Conservation (phyloP, 106 monocot species). For the Dendrobium huoshanense region DNA sequence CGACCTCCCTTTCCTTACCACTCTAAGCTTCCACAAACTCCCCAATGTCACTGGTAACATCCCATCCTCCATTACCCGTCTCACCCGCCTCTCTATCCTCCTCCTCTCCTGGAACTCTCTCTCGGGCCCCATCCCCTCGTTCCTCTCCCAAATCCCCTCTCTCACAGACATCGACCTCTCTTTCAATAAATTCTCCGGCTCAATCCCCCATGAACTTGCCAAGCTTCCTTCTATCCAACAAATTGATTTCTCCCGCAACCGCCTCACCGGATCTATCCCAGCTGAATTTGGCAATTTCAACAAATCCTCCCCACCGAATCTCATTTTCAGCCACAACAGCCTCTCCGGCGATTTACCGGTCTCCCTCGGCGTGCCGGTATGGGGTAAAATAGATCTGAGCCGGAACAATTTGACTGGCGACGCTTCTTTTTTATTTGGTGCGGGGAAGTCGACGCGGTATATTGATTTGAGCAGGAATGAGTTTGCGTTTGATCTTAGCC, state of each 20-base stretch:
- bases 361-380: conserved; percentile 6
- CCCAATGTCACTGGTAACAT: conserved; percentile 21
- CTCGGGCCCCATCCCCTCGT: conserved; percentile 41
- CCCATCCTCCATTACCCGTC: conserved; percentile 25
- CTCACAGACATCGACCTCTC: conserved; percentile 30
- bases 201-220: conserved; percentile 32
- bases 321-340: conserved; percentile 33
- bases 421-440: conserved; percentile 39
- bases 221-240: conserved; percentile 19
- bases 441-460: conserved; percentile 9
- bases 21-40: conserved; percentile 20
- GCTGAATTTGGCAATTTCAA: conserved; percentile 10
- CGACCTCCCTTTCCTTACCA: conserved; percentile 13
- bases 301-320: conserved; percentile 3
- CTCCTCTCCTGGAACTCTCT: conserved; percentile 33
- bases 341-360: conserved; percentile 37
- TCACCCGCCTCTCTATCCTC: conserved; percentile 23
- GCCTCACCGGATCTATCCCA: conserved; percentile 41
- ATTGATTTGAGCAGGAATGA: conserved; percentile 40
- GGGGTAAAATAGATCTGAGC: conserved; percentile 27
- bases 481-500: conserved; percentile 42
- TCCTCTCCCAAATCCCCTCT: conserved; percentile 17
- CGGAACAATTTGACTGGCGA: conserved; percentile 48
- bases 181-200: conserved; percentile 34
- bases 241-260: conserved; percentile 36